Evolutionary conservation across 2,329 filamentous ascomycete genomes (phyloP).

Genomic region (Exophiala sideris): DNA sequence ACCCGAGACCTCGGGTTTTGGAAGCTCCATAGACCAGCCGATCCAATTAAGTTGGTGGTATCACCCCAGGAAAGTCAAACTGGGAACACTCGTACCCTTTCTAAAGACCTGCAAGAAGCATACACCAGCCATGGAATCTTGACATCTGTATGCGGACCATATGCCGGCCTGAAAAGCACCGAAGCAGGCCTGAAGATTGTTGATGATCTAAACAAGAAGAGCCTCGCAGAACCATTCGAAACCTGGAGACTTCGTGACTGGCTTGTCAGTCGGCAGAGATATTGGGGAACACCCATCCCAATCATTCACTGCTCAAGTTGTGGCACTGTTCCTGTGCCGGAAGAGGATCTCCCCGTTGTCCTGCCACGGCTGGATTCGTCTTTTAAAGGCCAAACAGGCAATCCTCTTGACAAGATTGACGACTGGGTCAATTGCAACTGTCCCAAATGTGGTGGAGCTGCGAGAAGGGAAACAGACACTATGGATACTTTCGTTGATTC

Average conservation of each 20-base stretch:
- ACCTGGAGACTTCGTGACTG: constrained; percentile 84
- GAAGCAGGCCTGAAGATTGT: constrained; percentile 63
- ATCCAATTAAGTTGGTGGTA: constrained; percentile 64
- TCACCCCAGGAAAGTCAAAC: constrained; percentile 37
- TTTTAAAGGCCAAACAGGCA: constrained; percentile 66
- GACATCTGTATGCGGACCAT: constrained; percentile 62
- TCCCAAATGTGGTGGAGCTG: constrained; percentile 65
- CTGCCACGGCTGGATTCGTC: constrained; percentile 68
- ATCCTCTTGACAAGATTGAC: constrained; percentile 68
- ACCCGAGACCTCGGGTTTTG: constrained; percentile 75
- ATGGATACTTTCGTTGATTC: constrained; percentile 98
- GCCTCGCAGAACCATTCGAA: constrained; percentile 61
- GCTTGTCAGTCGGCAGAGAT: constrained; percentile 87
- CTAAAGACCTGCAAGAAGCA: constrained; percentile 46
- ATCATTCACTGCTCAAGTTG: constrained; percentile 78
- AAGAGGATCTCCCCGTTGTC: constrained; percentile 70
- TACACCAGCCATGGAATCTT: constrained; percentile 66
- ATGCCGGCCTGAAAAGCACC: constrained; percentile 60
- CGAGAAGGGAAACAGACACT: constrained; percentile 82
- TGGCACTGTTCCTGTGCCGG: constrained; percentile 74
- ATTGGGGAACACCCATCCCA: constrained; percentile 88
- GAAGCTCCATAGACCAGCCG: constrained; percentile 60
- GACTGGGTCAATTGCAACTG: constrained; percentile 74
- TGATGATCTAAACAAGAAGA: constrained; percentile 44
- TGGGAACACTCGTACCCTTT: constrained; percentile 21